Evolutionary conservation across 768 basidiomycete genomes (phyloP), one percentile per base, ranked within the genome.

Genomic region (Calocybe indica): DNA sequence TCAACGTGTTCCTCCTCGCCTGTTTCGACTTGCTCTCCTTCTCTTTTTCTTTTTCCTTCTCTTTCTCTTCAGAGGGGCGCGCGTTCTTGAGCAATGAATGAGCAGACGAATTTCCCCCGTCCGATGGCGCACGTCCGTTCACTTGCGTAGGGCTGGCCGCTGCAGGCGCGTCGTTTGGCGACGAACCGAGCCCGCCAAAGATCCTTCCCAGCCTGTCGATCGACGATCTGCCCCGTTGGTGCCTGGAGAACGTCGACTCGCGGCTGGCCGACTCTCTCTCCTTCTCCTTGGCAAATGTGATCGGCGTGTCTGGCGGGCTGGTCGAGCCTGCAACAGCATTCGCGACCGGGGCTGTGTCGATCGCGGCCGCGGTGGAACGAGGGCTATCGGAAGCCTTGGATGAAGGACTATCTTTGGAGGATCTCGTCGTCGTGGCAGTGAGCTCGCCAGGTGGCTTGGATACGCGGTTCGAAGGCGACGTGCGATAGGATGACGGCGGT

Each of bases 141-240:
- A 52, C 37, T 10, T 45, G 43, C 12, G 45, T 35, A 1, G 67
- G 58, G 11, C 54, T 59, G 5, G 63, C 64, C 37, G 66, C 68
- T 29, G 58, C 56, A 15, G 22, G 22, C 22, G 58, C 47, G n/a
- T 64, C 59, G n/a, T 71, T 67, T 6, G 64, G 48, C 40, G 63
- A 65, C 14, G 55, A 45, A 22, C 63, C 58, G 12, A 71, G 60
- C 31, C 77, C 59, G 37, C 81, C 77, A 46, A 91, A 85, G 46
- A 92, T 77, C 67, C 87, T 90, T 45, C 80, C 79, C 55, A 91
- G 80, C 62, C 84, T 85, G 70, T 91, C 89, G 54, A 90, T 67
- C 3, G 88, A 88, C 10, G 68, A 67, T 50, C 87, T 68, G 7
- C 85, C 86, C 54, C 82, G 81, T 49, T 75, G 73, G 53, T 84